Conservation (phyloP, 2,329 filamentous ascomycete genomes). For the Ceratocystis smalleyi region DNA sequence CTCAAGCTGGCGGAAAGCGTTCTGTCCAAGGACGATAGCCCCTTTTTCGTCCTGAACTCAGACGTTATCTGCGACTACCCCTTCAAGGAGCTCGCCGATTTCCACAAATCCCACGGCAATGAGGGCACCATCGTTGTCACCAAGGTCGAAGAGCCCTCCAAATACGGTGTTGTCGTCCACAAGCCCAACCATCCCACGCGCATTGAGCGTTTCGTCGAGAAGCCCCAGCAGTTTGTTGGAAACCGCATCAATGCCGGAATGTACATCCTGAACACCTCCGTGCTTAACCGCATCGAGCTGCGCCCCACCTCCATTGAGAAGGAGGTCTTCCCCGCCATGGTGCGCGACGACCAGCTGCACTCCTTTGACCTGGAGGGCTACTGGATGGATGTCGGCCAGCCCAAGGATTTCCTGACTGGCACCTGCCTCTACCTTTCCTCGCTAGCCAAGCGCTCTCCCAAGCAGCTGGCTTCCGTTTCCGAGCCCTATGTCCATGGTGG, state of each 20-base stretch:
- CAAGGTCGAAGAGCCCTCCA: conserved; percentile 97
- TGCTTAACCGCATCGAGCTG: conserved; percentile 83
- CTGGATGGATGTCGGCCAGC: conserved; percentile 99
- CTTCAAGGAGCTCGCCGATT: conserved; percentile 74
- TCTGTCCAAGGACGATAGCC: conserved; percentile 79
- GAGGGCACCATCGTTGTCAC: conserved; percentile 97
- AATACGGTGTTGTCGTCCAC: conserved; percentile 97
- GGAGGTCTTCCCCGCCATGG: conserved; percentile 93
- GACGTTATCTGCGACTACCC: conserved; percentile 98
- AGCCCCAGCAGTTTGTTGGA: conserved; percentile 94
- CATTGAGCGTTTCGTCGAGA: conserved; percentile 98
- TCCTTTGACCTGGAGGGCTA: conserved; percentile 94
- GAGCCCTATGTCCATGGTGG: conserved; percentile 79
- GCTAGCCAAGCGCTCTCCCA: conserved; percentile 75
- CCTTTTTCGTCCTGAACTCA: conserved; percentile 97
- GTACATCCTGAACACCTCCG: conserved; percentile 90
- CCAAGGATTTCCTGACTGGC: conserved; percentile 92
- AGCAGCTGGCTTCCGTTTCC: conserved; percentile 57
- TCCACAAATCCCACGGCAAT: conserved; percentile 84
- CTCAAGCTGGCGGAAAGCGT: conserved; percentile 89
- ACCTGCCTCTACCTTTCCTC: conserved; percentile 94
- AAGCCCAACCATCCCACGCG: conserved; percentile 78
- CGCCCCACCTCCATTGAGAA: conserved; percentile 96
- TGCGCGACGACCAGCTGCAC: conserved; percentile 77
- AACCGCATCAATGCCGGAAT: conserved; percentile 98